phyloP scores from a whole-genome alignment of 306 rosid species.

The Comarum palustre region DNA sequence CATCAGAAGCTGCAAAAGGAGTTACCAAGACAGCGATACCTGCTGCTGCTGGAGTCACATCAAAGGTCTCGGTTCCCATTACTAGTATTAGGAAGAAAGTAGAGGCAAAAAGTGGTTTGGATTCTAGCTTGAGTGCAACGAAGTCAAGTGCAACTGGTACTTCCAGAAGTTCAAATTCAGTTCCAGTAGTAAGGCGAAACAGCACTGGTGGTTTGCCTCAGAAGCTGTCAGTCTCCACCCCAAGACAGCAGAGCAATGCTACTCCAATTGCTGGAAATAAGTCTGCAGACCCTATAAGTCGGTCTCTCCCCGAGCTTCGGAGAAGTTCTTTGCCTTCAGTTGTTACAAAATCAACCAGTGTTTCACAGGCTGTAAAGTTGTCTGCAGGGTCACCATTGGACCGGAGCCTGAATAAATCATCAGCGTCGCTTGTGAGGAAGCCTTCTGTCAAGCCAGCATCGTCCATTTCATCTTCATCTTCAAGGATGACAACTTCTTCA shows the following conservation, averaged over 20 bases:
- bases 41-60: conserved; percentile 27
- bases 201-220: conserved; percentile 69
- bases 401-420: conserved; percentile 37
- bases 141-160: conserved; percentile 48
- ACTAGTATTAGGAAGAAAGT: conserved; percentile 43
- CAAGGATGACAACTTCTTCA: conserved; percentile 46
- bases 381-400: conserved; percentile 34
- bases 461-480: conserved; percentile 43
- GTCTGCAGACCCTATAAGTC: conserved; percentile 43
- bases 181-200: conserved; percentile 53
- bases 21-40: conserved; percentile 38
- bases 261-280: conserved; percentile 32
- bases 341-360: conserved; percentile 35
- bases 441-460: conserved; percentile 50
- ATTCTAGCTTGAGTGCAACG: conserved; percentile 30
- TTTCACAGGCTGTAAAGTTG: conserved; percentile 46
- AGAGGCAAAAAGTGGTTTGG: conserved; percentile 41
- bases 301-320: conserved; percentile 71
- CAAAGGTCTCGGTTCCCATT: conserved; percentile 29
- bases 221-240: conserved; percentile 47
- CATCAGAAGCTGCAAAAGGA: conserved; percentile 33
- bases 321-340: conserved; percentile 56
- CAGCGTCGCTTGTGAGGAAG: conserved; percentile 41
- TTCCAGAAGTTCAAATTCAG: conserved; percentile 36
- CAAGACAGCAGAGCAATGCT: conserved; percentile 23